Evolutionary conservation across 495 filamentous ascomycete species (phyloP), one percentile per base, ranked within the genome.

Genomic region (Hypoxylon crocopeplum): DNA sequence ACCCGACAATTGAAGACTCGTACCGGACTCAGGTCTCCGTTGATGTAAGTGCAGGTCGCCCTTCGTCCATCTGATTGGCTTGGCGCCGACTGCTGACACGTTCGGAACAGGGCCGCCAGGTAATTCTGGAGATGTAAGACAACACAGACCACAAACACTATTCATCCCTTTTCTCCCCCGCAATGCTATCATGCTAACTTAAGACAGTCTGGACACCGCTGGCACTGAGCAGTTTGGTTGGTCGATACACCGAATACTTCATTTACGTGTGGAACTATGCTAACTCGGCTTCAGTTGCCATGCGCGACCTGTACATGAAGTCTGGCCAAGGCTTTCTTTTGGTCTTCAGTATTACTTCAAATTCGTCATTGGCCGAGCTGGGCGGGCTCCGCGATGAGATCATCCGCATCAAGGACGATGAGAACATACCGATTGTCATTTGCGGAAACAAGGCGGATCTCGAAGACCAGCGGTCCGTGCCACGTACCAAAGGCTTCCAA

Each of bases 141-240:
- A 21, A 39, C 55, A 50, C 59, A 48, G 59, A 59, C 40, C 48
- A 27, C 30, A 40, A 40, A 53, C 51, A 37, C 49, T 56, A 55
- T 61, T 40, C 42, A 45, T 45, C 19, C 15, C 48, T 42, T 64
- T 59, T 29, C 15, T 30, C 32, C 55, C 29, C 53, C 38, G 22
- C 37, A 12, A 17, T 37, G 15, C 38, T 48, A 30, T 24, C 7
- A 51, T 55, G 16, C 63, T 74, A 61, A 74, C 56, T 44, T 32
- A 45, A 58, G 34, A 67, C 64, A 95, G 91, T 69, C 84, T 98
- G 66, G 94, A 98, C 69, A 98, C 94, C 19, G 94, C 94, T 55
- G 94, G 94, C 34, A 97, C 94, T 63, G 94, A 98, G 77, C 94
- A 98, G 72, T 98, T 98, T 75, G 97, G 91, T 95, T 79, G 81